Evolutionary conservation across 345 rosid genomes (phyloP), one percentile per base, ranked within the genome.

Genomic region (Corchorus olitorius): DNA sequence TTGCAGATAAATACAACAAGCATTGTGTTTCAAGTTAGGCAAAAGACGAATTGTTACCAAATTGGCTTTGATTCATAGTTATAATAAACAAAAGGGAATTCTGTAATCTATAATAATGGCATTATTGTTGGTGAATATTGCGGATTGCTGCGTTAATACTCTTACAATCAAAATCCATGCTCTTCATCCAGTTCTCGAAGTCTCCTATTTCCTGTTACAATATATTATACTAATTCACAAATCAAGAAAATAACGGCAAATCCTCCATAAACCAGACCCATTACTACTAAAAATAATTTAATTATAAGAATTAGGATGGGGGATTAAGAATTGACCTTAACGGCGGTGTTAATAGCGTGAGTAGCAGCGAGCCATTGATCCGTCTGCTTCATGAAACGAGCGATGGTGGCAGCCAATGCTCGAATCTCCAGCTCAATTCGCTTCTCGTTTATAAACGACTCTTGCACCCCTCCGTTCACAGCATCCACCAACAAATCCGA

Each of bases 171-270:
- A 83, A 89, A 76, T 95, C 97, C 99, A 95, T 95, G 6, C 88
- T 89, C 97, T 86, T 95, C 93, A 93, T 86, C 98, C 96, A 90
- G 81, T 95, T 92, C 89, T 95, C 99, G 74, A 95, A 89, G 85
- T 95, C 99, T 69, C 98, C 99, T 59, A 90, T 90, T 80, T 93
- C 99, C 98, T 93, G 53, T 9, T 39, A 70, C 33, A 74, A 16
- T 41, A 48, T 8, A 17, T 14, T 0, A 8, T 46, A 13, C 33
- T 1, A 2, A n/a, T 55, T 3, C n/a, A 22, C 27, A 65, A 43
- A n/a, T 0, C 15, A 65, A 1, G 16, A 27, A 39, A 35, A 16
- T 6, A 22, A 13, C 37, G 12, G 35, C n/a, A 15, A n/a, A 4
- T 55, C 20, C n/a, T n/a, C 20, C 8, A 12, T 12, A 8, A n/a